Percentiles rank a stretch among this genome's conserved stretches.
phyloP scores from a whole-genome alignment of 192 early-diverging fungal species.

The Backusella tarrabulga region DNA sequence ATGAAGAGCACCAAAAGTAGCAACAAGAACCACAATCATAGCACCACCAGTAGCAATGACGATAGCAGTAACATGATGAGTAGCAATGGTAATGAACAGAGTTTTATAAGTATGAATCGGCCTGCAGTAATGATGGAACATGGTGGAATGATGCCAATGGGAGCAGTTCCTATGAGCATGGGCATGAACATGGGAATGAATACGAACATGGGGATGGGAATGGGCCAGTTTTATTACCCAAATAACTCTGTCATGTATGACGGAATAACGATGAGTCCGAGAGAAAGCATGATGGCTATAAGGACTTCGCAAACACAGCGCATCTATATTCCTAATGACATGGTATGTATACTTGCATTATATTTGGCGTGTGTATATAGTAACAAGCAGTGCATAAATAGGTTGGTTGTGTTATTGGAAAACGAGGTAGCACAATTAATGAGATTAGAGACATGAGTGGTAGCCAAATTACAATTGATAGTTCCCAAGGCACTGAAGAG shows the following conservation, averaged over 20 bases:
- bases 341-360: conserved; percentile 20
- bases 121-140: background rate
- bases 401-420: conserved; percentile 95
- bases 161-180: conserved; percentile 3
- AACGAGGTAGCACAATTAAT: conserved; percentile 78
- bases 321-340: conserved; percentile 62
- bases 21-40: background rate
- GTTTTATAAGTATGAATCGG: background rate
- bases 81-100: background rate
- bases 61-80: background rate
- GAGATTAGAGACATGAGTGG: conserved; percentile 78
- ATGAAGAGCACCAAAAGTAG: conserved; percentile 3
- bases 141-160: conserved; percentile 20
- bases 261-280: background rate
- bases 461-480: conserved; percentile 86
- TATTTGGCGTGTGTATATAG: background rate
- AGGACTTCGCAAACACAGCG: conserved; percentile 44
- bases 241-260: background rate
- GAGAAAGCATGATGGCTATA: conserved; percentile 9
- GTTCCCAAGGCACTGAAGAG: conserved; percentile 63
- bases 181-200: too few relatives aligned
- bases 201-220: background rate
- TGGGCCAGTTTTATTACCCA: conserved; percentile 21
- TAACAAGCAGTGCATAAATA: background rate
- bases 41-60: background rate